Evolutionary conservation across 2,329 filamentous ascomycete species (phyloP).

Genomic region (Claviceps humidiphila): DNA sequence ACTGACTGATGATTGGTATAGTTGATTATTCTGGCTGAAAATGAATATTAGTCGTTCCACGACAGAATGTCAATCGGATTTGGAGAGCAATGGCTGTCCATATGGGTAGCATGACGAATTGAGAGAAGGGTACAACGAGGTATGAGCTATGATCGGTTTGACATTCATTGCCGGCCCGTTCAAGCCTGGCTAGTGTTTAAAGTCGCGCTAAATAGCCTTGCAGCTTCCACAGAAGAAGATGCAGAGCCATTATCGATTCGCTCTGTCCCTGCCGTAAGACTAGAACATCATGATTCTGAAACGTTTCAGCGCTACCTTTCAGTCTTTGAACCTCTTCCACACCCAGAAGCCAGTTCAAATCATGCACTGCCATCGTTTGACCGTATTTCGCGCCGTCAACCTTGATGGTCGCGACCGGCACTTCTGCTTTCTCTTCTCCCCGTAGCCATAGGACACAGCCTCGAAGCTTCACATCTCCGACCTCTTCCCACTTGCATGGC

Average conservation of each 20-base stretch:
- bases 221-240: slow-evolving; percentile 43
- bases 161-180: background rate
- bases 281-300: slow-evolving; percentile 26
- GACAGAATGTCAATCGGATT: too few relatives aligned
- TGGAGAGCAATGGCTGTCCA: too few relatives aligned
- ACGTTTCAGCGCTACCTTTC: slow-evolving; percentile 17
- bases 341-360: slow-evolving; percentile 39
- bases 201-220: slow-evolving; percentile 35
- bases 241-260: slow-evolving; percentile 28
- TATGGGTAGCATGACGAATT: too few relatives aligned
- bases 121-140: background rate
- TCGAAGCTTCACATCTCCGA: slow-evolving; percentile 24
- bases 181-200: background rate
- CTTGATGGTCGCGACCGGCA: slow-evolving; percentile 32
- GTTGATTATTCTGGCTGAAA: background rate
- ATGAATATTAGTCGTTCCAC: too few relatives aligned
- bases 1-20: background rate
- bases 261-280: slow-evolving; percentile 27
- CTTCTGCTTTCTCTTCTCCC: slow-evolving; percentile 10
- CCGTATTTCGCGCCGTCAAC: slow-evolving; percentile 20
- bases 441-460: slow-evolving; percentile 34
- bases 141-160: background rate
- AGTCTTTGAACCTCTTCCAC: slow-evolving; percentile 28
- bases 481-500: slow-evolving; percentile 31
- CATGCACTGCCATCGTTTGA: slow-evolving; percentile 35